A percentile compares a stretch with the other conserved stretches of the same genome.
Evolutionary conservation across 2,329 filamentous ascomycete genomes (phyloP).

Genomic region (Diaporthe sp.): DNA sequence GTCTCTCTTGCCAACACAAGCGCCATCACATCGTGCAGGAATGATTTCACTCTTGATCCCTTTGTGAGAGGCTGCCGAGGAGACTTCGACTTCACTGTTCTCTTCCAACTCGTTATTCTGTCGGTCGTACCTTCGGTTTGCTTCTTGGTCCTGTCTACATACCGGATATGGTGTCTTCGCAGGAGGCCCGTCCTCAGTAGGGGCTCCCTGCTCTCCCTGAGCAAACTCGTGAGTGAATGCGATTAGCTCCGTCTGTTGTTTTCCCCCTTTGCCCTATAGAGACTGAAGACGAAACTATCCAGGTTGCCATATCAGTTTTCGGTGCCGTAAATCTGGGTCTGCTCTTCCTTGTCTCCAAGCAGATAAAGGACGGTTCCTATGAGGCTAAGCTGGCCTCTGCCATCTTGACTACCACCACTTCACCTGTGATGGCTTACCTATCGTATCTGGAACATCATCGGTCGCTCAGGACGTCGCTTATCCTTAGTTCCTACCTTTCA

Average conservation of each 20-base stretch:
- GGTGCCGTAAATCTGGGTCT: constrained; percentile 5
- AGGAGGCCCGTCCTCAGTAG: background rate
- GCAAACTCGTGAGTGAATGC: constrained; percentile 18
- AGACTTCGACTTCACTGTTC: constrained; percentile 29
- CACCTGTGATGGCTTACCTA: constrained; percentile 48
- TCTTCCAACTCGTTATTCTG: constrained; percentile 27
- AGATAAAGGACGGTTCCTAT: background rate
- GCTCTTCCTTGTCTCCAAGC: background rate
- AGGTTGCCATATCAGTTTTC: background rate
- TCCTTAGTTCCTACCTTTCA: constrained; percentile 57
- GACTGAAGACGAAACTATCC: background rate
- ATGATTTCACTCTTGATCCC: constrained; percentile 23
- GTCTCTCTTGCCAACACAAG: background rate
- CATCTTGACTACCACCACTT: constrained; percentile 42
- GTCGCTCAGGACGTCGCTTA: constrained; percentile 55
- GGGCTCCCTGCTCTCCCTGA: background rate
- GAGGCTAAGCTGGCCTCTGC: constrained; percentile 40
- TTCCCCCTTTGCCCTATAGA: background rate
- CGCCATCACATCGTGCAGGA: background rate
- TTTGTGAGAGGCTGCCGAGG: constrained; percentile 8
- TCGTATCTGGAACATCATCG: constrained; percentile 49
- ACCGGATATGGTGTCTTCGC: constrained; percentile 1
- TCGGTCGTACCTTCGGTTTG: constrained; percentile 16
- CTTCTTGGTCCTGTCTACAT: constrained; percentile 5
- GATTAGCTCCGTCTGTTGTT: no score